Evolutionary conservation across 139 green algal genomes (phyloP).

Genomic region (Chloropicon primus): DNA sequence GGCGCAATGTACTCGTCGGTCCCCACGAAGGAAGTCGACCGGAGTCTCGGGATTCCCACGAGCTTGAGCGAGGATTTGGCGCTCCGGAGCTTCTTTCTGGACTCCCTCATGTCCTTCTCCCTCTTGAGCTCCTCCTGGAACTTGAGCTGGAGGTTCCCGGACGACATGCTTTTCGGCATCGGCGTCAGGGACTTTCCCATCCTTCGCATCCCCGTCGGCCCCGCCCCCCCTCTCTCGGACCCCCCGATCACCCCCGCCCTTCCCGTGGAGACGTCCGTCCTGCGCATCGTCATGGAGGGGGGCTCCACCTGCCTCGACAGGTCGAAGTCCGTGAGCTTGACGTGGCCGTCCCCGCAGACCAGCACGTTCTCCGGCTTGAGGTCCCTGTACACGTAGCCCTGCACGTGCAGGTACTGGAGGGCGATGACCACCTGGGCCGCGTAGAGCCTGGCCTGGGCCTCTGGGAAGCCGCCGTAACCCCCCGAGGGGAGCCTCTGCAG

Average conservation of each 20-base stretch:
- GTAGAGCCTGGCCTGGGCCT: constrained; percentile 75
- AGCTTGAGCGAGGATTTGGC: constrained; percentile 25
- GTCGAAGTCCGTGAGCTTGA: constrained; percentile 96
- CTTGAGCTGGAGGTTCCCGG: neutral
- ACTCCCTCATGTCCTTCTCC: neutral
- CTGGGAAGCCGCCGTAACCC: constrained; percentile 62
- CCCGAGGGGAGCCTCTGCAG: constrained; percentile 31
- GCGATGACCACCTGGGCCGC: constrained; percentile 83
- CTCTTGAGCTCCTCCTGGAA: neutral
- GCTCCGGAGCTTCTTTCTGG: neutral
- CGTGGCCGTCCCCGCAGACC: constrained; percentile 64
- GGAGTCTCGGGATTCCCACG: constrained; percentile 61
- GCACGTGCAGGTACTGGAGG: constrained; percentile 94
- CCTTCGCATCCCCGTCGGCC: neutral
- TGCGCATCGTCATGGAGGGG: neutral
- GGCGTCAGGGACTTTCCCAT: no score
- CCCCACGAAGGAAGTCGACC: constrained; percentile 84
- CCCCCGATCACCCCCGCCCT: no score
- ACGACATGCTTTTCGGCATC: neutral
- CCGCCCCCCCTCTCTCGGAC: no score
- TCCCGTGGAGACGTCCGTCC: neutral
- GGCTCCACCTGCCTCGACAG: constrained; percentile 30
- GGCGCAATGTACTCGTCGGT: constrained; percentile 75
- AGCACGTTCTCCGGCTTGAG: constrained; percentile 99
- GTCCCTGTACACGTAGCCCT: constrained; percentile 53